Evolutionary conservation across 345 rosid species (phyloP).

Genomic region (Lenwebbia sp.): DNA sequence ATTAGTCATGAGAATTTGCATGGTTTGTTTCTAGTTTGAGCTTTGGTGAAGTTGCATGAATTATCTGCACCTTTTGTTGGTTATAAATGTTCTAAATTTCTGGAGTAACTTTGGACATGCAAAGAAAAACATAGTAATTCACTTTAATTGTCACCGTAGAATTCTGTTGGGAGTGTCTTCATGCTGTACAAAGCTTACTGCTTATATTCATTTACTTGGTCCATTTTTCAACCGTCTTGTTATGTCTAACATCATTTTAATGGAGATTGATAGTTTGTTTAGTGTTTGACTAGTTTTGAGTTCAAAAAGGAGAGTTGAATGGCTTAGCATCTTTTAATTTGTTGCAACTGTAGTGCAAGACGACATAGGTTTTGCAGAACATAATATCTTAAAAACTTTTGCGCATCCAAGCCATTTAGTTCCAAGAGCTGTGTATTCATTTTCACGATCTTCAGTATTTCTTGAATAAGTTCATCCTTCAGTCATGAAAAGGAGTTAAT

Average conservation of each 20-base stretch:
- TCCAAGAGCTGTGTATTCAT: neutral
- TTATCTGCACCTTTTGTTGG: neutral
- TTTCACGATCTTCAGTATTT: neutral
- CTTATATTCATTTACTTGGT: neutral
- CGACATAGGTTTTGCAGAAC: neutral
- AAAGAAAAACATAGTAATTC: neutral
- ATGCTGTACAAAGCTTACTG: neutral
- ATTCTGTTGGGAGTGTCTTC: neutral
- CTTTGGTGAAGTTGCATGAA: neutral
- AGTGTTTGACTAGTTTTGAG: neutral
- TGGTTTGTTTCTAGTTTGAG: neutral
- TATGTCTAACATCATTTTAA: neutral
- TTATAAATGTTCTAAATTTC: neutral
- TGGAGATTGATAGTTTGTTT: neutral
- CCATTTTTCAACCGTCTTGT: neutral
- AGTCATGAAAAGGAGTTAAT: neutral
- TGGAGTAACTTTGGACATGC: neutral
- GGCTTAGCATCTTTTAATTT: neutral
- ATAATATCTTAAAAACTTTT: neutral
- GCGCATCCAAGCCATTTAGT: neutral
- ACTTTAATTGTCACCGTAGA: neutral
- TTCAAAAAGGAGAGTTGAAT: neutral
- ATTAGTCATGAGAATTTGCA: neutral
- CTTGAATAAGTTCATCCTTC: neutral
- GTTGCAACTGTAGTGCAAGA: neutral